Evolutionary conservation across 257 asterid species (phyloP).

Genomic region (Vinca minor): DNA sequence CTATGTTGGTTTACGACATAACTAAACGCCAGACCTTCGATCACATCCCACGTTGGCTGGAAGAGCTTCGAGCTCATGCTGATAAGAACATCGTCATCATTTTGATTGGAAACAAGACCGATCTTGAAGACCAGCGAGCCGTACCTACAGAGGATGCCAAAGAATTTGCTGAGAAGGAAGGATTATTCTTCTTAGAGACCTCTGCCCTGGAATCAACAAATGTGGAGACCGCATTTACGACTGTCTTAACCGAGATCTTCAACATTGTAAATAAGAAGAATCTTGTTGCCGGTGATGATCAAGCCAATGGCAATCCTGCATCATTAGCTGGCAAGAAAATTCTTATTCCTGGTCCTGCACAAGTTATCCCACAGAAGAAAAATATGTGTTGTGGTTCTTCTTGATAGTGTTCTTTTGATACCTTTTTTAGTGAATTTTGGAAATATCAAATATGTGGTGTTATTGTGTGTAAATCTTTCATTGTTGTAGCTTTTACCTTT

Average conservation of each 20-base stretch:
- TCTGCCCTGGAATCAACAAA: slow-evolving; percentile 65
- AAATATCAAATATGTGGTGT: neutral
- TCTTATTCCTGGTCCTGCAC: slow-evolving; percentile 57
- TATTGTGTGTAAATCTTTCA: slow-evolving; percentile 15
- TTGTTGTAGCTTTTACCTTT: slow-evolving; percentile 4
- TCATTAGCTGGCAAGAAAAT: slow-evolving; percentile 59
- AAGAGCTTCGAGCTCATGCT: slow-evolving; percentile 37
- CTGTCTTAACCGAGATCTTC: slow-evolving; percentile 60
- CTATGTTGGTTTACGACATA: slow-evolving; percentile 68
- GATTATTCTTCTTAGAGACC: slow-evolving; percentile 65
- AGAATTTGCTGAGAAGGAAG: slow-evolving; percentile 64
- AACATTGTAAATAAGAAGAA: slow-evolving; percentile 54
- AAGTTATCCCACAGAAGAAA: slow-evolving; percentile 60
- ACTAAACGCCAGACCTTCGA: slow-evolving; percentile 65
- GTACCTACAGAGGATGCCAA: slow-evolving; percentile 73
- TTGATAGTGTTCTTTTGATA: neutral
- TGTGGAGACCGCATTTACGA: slow-evolving; percentile 58
- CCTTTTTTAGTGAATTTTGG: slow-evolving; percentile 2
- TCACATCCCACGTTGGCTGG: slow-evolving; percentile 82
- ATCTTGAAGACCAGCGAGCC: slow-evolving; percentile 57
- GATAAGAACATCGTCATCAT: slow-evolving; percentile 69
- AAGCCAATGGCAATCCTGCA: slow-evolving; percentile 44
- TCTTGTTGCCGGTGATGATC: slow-evolving; percentile 46
- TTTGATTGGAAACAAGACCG: slow-evolving; percentile 63
- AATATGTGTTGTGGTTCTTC: slow-evolving; percentile 56